phyloP scores from a whole-genome alignment of 1,284 basidiomycete genomes.

The Fomitopsis betulina region DNA sequence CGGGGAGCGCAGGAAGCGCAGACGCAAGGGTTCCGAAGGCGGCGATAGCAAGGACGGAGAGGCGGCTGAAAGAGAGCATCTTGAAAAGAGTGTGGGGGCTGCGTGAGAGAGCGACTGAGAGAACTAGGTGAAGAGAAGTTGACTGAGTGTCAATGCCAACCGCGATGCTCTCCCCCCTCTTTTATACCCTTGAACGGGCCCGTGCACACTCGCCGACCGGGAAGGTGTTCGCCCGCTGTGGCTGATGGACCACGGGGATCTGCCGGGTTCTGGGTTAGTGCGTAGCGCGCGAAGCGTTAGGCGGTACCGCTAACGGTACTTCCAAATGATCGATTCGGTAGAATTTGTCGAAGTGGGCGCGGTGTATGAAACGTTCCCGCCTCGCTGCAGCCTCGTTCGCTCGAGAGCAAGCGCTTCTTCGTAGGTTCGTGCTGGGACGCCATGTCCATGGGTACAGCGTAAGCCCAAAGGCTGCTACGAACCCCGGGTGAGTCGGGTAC shows the following conservation, averaged over 20 bases:
- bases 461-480: no score
- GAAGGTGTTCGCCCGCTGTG: not conserved
- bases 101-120: slow-evolving; percentile 7
- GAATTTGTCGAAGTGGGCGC: not conserved
- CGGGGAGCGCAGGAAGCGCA: slow-evolving; percentile 7
- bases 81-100: slow-evolving; percentile 35
- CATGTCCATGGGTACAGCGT: not conserved
- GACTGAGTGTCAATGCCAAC: slow-evolving; percentile 16
- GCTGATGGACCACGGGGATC: not conserved
- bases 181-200: not conserved
- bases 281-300: slow-evolving; percentile 1
- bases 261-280: not conserved
- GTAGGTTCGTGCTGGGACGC: not conserved
- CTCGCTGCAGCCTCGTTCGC: not conserved
- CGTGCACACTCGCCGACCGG: not conserved
- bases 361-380: not conserved
- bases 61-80: slow-evolving; percentile 43
- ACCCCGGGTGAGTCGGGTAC: no score
- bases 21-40: slow-evolving; percentile 30
- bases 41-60: slow-evolving; percentile 34
- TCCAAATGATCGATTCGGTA: not conserved
- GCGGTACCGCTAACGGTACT: not conserved
- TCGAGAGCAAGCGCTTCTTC: not conserved
- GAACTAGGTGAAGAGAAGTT: slow-evolving; percentile 8
- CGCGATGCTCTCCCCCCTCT: not conserved